Evolutionary conservation across 2,329 filamentous ascomycete species (phyloP), one percentile per base, ranked within the genome.

Genomic region (Trichocomaceae sp.): DNA sequence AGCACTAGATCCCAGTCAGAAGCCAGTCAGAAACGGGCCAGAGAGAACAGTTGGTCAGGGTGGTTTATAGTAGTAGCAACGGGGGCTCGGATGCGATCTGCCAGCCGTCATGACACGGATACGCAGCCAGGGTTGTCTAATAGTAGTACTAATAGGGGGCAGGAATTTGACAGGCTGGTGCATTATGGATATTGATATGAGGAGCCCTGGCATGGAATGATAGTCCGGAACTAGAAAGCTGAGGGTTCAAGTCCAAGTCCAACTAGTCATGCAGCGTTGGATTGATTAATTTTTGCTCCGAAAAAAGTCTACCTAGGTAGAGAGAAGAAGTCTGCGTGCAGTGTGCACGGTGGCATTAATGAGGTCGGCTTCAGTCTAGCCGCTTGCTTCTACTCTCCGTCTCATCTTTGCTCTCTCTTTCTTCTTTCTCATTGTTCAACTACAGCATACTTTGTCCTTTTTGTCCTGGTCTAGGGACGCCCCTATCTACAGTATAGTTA

Each of bases 41-140:
- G 17, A 22, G 17, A 42, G 39, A 42, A 42, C 50, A 20, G 19
- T 47, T 52, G 39, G 50, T 52, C 37, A 35, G 45, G 29, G 29
- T 29, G 31, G 44, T 39, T 47, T 41, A 47, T 47, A 47, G 51
- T 5, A 47, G 41, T 47, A 47, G 51, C 9, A 47, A 41, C 50
- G 29, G 20, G 39, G 29, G 19, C 33, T 53, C 51, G 44, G 51
- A 29, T 46, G 42, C 17, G 51, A 53, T 53, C 51, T 47, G 23
- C 51, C 51, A 31, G 37, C 42, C 42, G 26, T 33, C 23, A 39
- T 17, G 33, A 23, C 39, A 44, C 19, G 13, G 31, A 47, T n/a
- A n/a, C n/a, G n/a, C n/a, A n/a, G n/a, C n/a, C 50, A 52, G 50
- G 50, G 23, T 26, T 26, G 50, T 29, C 33, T 26, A 41, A 19